These are phyloP conservation scores for Chlorella ohadii DNA, from an alignment of 139 green algal species.

Conservation along the genomic window DNA sequence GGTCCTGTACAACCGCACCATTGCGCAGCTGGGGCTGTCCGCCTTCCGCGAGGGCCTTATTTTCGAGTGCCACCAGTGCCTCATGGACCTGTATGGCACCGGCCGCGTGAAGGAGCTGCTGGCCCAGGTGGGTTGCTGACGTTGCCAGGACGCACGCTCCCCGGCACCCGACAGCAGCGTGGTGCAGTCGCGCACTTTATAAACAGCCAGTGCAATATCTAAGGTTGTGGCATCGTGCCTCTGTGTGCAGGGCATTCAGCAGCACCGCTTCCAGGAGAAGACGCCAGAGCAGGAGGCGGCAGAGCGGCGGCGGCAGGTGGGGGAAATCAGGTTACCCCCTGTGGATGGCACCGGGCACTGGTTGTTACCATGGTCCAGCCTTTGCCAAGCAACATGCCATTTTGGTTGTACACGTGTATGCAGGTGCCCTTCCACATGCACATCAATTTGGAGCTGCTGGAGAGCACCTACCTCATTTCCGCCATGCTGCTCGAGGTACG, in stretches of 20 bases:
- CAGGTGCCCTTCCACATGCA: slow-evolving; percentile 99
- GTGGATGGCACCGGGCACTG: no score
- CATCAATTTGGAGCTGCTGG: slow-evolving; percentile 99
- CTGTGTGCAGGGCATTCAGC: slow-evolving; percentile 46
- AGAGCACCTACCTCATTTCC: slow-evolving; percentile 91
- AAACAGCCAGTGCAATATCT: no score
- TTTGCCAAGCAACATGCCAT: no score
- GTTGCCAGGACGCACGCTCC: no score
- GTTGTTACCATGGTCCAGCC: not conserved
- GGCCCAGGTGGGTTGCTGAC: slow-evolving; percentile 70
- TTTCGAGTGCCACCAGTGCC: slow-evolving; percentile 87
- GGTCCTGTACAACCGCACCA: slow-evolving; percentile 98
- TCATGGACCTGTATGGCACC: slow-evolving; percentile 94
- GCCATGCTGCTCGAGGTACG: slow-evolving; percentile 95
- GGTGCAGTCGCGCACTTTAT: no score
- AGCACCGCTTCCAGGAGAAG: slow-evolving; percentile 66
- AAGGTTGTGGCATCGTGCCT: not conserved
- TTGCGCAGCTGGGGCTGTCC: slow-evolving; percentile 95
- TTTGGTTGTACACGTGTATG: not conserved
- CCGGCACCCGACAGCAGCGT: no score
- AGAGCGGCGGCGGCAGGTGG: slow-evolving; percentile 88
- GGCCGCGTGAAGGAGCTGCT: slow-evolving; percentile 98
- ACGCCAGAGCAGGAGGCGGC: slow-evolving; percentile 96
- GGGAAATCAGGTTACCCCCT: no score
- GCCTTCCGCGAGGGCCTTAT: slow-evolving; percentile 94